A percentile compares a stretch with the other conserved stretches of the same genome.
phyloP scores from a whole-genome alignment of 2,329 filamentous ascomycete species.

The Scytalidium sp. region DNA sequence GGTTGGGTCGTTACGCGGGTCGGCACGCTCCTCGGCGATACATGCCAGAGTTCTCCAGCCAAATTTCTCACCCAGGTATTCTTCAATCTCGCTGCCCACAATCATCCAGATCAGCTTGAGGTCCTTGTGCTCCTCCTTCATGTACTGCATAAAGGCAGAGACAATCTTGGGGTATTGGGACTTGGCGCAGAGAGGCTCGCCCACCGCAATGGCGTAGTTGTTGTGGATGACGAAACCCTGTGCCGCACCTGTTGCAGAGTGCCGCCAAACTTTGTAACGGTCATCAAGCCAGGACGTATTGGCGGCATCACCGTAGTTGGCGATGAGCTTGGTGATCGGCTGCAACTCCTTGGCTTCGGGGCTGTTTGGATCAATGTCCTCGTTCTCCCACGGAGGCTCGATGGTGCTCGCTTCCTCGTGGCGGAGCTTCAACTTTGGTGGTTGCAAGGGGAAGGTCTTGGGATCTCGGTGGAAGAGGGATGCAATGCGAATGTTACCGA shows the following conservation, averaged over 20 bases:
- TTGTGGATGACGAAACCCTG: slow-evolving; percentile 77
- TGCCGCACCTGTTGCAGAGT: slow-evolving; percentile 74
- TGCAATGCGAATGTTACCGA: slow-evolving; percentile 86
- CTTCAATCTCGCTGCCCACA: slow-evolving; percentile 74
- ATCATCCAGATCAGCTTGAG: slow-evolving; percentile 88
- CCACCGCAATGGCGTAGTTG: slow-evolving; percentile 79
- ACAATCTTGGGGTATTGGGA: slow-evolving; percentile 74
- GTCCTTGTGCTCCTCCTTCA: slow-evolving; percentile 66
- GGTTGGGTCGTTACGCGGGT: slow-evolving; percentile 65
- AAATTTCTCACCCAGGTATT: slow-evolving; percentile 74
- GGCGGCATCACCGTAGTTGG: slow-evolving; percentile 91
- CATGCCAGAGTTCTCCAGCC: slow-evolving; percentile 89
- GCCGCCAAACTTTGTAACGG: slow-evolving; percentile 84
- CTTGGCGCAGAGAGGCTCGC: slow-evolving; percentile 80
- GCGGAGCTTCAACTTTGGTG: slow-evolving; percentile 62
- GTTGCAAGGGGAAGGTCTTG: slow-evolving; percentile 73
- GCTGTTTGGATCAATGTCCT: slow-evolving; percentile 35
- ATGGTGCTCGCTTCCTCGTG: slow-evolving; percentile 87
- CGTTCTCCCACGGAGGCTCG: slow-evolving; percentile 58
- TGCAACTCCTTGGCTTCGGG: slow-evolving; percentile 58
- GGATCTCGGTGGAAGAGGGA: slow-evolving; percentile 87
- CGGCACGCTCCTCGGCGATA: slow-evolving; percentile 83
- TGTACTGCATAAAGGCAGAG: slow-evolving; percentile 68
- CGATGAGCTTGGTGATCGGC: slow-evolving; percentile 80
- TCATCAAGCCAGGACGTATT: slow-evolving; percentile 94